phyloP scores from a whole-genome alignment of 1,284 basidiomycete genomes.

The Exsudoporus floridanus region DNA sequence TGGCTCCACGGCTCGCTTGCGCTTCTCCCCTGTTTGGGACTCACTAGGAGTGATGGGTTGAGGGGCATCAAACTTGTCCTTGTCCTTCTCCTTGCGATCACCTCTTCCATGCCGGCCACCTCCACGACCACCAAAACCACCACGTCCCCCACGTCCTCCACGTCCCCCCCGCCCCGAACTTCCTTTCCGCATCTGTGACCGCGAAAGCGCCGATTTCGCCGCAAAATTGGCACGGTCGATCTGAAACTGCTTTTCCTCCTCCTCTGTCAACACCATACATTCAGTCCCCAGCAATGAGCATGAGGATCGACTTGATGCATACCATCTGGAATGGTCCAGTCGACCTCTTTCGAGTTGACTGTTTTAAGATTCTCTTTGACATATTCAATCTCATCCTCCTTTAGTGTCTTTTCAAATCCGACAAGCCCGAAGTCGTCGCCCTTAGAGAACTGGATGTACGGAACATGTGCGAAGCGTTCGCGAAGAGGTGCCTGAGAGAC shows the following conservation, averaged over 20 bases:
- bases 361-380: conserved; percentile 62
- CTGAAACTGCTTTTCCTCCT: conserved; percentile 66
- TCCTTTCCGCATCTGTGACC: conserved; percentile 30
- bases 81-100: conserved; percentile 24
- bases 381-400: conserved; percentile 64
- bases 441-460: conserved; percentile 68
- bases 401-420: conserved; percentile 68
- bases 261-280: conserved; percentile 40
- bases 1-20: conserved; percentile 71
- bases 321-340: conserved; percentile 64
- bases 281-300: not conserved
- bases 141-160: conserved; percentile 36
- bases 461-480: conserved; percentile 73
- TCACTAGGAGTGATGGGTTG: conserved; percentile 31
- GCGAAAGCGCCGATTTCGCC: conserved; percentile 50
- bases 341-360: conserved; percentile 60
- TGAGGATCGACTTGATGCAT: conserved; percentile 15
- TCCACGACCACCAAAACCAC: conserved; percentile 47
- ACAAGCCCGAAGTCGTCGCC: conserved; percentile 68
- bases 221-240: conserved; percentile 68
- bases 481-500: conserved; percentile 64
- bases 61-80: conserved; percentile 13
- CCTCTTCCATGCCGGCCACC: conserved; percentile 38
- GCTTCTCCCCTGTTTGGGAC: conserved; percentile 58
- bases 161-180: conserved; percentile 37